Conservation (phyloP, 2,329 filamentous ascomycete genomes). For the Neoscytalidium dimidiatum region DNA sequence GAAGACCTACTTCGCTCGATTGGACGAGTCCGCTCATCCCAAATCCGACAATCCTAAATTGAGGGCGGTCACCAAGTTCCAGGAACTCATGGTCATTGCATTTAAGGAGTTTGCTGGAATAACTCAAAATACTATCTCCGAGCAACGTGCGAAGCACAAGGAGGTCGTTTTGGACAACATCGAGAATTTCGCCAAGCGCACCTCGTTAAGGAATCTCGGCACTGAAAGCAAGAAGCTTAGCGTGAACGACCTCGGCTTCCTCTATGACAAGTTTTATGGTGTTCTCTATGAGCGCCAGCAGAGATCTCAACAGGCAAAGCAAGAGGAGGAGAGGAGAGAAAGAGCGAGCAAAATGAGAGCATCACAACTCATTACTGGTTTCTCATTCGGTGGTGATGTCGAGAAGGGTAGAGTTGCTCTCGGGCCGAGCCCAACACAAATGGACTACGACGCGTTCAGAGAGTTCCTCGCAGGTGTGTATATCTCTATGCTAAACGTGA, state of each 20-base stretch:
- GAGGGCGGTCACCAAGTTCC: conserved; percentile 90
- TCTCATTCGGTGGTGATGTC: conserved; percentile 53
- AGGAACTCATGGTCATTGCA: conserved; percentile 97
- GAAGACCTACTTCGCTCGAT: conserved; percentile 88
- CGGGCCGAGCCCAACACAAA: conserved; percentile 84
- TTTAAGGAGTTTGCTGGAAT: conserved; percentile 98
- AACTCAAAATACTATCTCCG: conserved; percentile 88
- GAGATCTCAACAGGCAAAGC: conserved; percentile 70
- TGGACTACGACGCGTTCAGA: conserved; percentile 96
- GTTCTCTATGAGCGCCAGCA: conserved; percentile 91
- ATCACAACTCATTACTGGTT: conserved; percentile 51
- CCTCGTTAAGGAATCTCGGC: conserved; percentile 91
- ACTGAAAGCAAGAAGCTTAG: conserved; percentile 92
- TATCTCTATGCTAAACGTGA: not conserved
- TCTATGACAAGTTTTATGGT: conserved; percentile 94
- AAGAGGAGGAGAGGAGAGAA: conserved; percentile 66
- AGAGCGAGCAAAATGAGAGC: conserved; percentile 62
- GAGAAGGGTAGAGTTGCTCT: conserved; percentile 87
- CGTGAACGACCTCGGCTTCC: conserved; percentile 79
- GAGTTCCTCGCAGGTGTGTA: conserved; percentile 75
- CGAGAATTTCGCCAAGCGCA: conserved; percentile 95
- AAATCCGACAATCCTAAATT: conserved; percentile 94
- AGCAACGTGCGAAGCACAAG: conserved; percentile 89
- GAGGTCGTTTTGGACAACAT: conserved; percentile 93
- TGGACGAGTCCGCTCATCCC: conserved; percentile 95